Percentiles rank a stretch among this genome's conserved stretches.
Conservation (phyloP, 495 filamentous ascomycete species). For the Aspergillus bridgeri region DNA sequence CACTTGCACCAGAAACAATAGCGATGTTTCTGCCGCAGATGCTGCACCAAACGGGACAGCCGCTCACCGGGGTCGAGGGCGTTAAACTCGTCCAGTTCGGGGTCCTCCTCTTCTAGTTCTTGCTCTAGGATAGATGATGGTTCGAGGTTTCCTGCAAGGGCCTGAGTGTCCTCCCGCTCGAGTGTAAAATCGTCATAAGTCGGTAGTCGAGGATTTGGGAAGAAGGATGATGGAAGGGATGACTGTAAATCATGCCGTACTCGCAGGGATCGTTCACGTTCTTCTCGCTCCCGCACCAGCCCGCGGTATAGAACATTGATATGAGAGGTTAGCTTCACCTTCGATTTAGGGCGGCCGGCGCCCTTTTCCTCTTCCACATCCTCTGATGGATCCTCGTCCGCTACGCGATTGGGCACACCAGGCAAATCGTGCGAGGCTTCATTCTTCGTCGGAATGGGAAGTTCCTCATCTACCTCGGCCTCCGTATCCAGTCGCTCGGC, state of each 20-base stretch:
- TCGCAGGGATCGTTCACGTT: slow-evolving; percentile 64
- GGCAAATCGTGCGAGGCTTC: background rate
- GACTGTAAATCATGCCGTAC: slow-evolving; percentile 68
- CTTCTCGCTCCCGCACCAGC: slow-evolving; percentile 62
- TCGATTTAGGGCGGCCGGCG: slow-evolving; percentile 18
- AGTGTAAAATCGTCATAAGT: slow-evolving; percentile 51
- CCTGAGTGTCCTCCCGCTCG: slow-evolving; percentile 54
- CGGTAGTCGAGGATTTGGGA: slow-evolving; percentile 45
- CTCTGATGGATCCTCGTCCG: slow-evolving; percentile 14
- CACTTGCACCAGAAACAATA: slow-evolving; percentile 99
- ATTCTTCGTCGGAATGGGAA: background rate
- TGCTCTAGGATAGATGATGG: slow-evolving; percentile 51
- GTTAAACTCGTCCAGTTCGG: slow-evolving; percentile 82
- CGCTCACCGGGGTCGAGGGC: slow-evolving; percentile 59
- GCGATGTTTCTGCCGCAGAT: slow-evolving; percentile 63
- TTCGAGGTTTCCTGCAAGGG: slow-evolving; percentile 43
- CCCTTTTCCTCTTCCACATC: slow-evolving; percentile 19
- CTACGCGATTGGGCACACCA: slow-evolving; percentile 20
- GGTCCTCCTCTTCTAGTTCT: slow-evolving; percentile 78
- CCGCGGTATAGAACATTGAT: slow-evolving; percentile 81
- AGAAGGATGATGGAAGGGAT: slow-evolving; percentile 50
- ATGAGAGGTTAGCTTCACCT: slow-evolving; percentile 48
- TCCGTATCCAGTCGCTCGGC: slow-evolving; percentile 68
- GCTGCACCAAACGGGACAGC: slow-evolving; percentile 58
- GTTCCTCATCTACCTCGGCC: slow-evolving; percentile 17